Percentiles rank a stretch among this genome's conserved stretches.
These are phyloP conservation scores for Exophiala spinifera DNA, from an alignment of 2,329 filamentous ascomycete genomes.

Conservation along the genomic window DNA sequence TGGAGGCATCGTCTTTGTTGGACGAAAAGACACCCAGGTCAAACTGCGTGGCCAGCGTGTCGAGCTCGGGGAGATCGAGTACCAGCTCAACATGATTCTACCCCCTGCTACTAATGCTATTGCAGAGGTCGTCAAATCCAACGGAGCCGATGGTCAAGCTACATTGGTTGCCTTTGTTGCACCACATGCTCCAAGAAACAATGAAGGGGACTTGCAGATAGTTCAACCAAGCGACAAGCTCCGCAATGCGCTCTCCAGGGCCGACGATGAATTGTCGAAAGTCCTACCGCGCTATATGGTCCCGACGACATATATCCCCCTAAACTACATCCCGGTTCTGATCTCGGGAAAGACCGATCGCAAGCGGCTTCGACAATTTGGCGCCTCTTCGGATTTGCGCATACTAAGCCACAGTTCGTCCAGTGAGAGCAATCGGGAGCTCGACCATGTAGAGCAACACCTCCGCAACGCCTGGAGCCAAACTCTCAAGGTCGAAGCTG, in stretches of 20 bases:
- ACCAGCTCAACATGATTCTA: slow-evolving; percentile 34
- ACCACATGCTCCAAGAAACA: slow-evolving; percentile 1
- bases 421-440: background rate
- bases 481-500: slow-evolving; percentile 32
- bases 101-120: slow-evolving; percentile 45
- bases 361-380: slow-evolving; percentile 29
- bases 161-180: slow-evolving; percentile 48
- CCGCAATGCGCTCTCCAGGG: slow-evolving; percentile 13
- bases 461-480: slow-evolving; percentile 34
- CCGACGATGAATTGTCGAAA: slow-evolving; percentile 27
- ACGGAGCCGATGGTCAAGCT: slow-evolving; percentile 40
- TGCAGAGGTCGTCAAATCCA: slow-evolving; percentile 51
- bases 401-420: slow-evolving; percentile 30
- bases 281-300: slow-evolving; percentile 35
- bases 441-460: slow-evolving; percentile 8
- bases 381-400: slow-evolving; percentile 33
- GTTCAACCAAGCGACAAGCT: slow-evolving; percentile 5
- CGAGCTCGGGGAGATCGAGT: slow-evolving; percentile 44
- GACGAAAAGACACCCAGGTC: slow-evolving; percentile 42
- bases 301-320: slow-evolving; percentile 36
- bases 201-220: slow-evolving; percentile 1
- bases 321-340: slow-evolving; percentile 35
- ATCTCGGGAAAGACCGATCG: slow-evolving; percentile 36
- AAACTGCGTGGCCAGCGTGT: slow-evolving; percentile 44
- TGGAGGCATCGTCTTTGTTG: slow-evolving; percentile 38